These are phyloP conservation scores for Amorphotheca resinae DNA, from an alignment of 495 filamentous ascomycete species.

Conservation along the genomic window DNA sequence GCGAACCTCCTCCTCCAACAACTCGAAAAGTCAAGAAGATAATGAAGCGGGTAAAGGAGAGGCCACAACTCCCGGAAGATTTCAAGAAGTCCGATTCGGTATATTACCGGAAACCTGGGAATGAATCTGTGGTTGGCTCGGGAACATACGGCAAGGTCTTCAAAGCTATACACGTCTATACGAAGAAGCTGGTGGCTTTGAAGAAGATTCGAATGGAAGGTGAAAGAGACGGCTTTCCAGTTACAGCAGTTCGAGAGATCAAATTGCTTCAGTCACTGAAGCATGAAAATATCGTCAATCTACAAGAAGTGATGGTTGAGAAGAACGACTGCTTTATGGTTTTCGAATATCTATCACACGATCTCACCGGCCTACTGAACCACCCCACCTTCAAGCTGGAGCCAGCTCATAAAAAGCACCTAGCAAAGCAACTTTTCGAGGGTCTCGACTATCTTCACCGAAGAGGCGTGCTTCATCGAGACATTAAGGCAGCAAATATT, in stretches of 20 bases:
- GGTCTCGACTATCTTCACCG: constrained; percentile 91
- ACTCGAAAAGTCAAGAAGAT: constrained; percentile 54
- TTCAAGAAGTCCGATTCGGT: constrained; percentile 70
- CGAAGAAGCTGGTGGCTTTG: constrained; percentile 75
- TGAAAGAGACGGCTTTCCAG: constrained; percentile 92
- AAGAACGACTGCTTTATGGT: constrained; percentile 99
- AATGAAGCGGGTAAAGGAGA: constrained; percentile 56
- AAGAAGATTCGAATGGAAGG: constrained; percentile 95
- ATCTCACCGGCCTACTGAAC: constrained; percentile 78
- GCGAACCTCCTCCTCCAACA: constrained; percentile 30
- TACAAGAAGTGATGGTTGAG: constrained; percentile 96
- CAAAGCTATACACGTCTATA: constrained; percentile 94
- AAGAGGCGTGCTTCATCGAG: constrained; percentile 85
- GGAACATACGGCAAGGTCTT: constrained; percentile 97
- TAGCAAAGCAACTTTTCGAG: constrained; percentile 88
- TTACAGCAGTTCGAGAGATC: constrained; percentile 94
- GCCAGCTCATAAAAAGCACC: constrained; percentile 79
- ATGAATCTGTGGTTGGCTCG: constrained; percentile 87
- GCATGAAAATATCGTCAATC: constrained; percentile 76
- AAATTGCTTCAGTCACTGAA: constrained; percentile 91
- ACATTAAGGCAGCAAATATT: constrained; percentile 93
- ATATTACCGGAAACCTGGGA: constrained; percentile 83
- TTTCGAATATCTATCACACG: constrained; percentile 96
- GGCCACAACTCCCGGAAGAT: constrained; percentile 56
- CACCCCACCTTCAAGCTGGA: constrained; percentile 88